Evolutionary conservation across 257 asterid genomes (phyloP).

Genomic region (Primulina tabacum): DNA sequence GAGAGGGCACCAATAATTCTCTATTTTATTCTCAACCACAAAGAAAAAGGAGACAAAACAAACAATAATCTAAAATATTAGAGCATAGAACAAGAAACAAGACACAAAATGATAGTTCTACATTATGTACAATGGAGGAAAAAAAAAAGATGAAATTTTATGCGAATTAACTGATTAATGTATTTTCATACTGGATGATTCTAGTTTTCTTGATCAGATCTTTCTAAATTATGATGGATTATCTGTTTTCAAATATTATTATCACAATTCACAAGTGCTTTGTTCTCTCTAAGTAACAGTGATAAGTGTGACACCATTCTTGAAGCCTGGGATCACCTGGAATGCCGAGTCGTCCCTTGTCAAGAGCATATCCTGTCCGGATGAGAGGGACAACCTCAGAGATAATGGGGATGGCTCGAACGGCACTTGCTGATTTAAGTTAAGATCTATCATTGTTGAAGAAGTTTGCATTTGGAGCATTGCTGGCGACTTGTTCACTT

Average conservation of each 20-base stretch:
- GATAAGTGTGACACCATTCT: slow-evolving; percentile 46
- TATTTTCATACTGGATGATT: slow-evolving; percentile 2
- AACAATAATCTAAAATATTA: slow-evolving; percentile 32
- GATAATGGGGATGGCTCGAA: slow-evolving; percentile 49
- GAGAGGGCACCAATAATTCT: slow-evolving; percentile 24
- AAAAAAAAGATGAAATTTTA: slow-evolving; percentile 28
- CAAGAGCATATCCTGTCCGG: slow-evolving; percentile 46
- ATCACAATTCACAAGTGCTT: neutral
- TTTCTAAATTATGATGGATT: slow-evolving; percentile 28
- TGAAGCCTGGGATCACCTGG: slow-evolving; percentile 36
- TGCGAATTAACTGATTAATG: slow-evolving; percentile 35
- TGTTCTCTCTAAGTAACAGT: slow-evolving; percentile 43
- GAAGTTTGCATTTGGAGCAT: slow-evolving; percentile 34
- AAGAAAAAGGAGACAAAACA: slow-evolving; percentile 20
- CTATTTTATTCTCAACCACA: slow-evolving; percentile 32
- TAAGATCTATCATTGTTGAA: slow-evolving; percentile 40
- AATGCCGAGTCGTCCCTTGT: slow-evolving; percentile 31
- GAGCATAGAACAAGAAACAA: slow-evolving; percentile 37
- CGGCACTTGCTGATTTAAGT: slow-evolving; percentile 34
- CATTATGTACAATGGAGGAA: slow-evolving; percentile 52
- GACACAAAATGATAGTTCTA: slow-evolving; percentile 48
- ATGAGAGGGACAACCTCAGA: slow-evolving; percentile 60
- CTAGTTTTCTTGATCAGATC: slow-evolving; percentile 28
- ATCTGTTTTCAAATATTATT: slow-evolving; percentile 25
- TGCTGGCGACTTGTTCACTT: slow-evolving; percentile 27